These are phyloP conservation scores for Silene coronaria DNA, from an alignment of 179 eudicot species.

Conservation along the genomic window DNA sequence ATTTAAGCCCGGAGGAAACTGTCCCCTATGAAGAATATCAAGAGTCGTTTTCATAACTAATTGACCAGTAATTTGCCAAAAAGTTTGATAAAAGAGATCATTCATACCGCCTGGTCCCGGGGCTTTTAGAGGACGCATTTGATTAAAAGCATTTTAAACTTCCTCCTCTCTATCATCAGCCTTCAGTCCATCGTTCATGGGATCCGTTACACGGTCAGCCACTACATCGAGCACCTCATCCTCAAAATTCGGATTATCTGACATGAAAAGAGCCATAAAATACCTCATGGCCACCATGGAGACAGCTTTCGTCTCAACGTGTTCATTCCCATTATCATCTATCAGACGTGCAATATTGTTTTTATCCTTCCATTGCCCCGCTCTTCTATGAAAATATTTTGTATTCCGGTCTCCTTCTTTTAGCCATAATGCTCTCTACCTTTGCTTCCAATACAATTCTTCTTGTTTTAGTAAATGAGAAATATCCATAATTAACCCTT, in stretches of 20 bases:
- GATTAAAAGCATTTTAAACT: not conserved
- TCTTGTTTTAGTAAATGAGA: too few species aligned
- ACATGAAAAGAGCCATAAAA: too few species aligned
- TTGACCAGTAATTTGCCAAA: too few species aligned
- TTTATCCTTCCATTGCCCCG: not conserved
- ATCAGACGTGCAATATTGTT: not conserved
- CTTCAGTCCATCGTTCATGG: not conserved
- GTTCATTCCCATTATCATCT: not conserved
- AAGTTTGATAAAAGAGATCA: too few species aligned
- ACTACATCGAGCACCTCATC: not conserved
- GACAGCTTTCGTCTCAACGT: too few species aligned
- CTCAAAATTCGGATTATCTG: not conserved
- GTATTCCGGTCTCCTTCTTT: not conserved
- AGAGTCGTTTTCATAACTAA: too few species aligned
- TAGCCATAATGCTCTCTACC: not conserved
- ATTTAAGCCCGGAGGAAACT: too few species aligned
- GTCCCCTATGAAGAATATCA: too few species aligned
- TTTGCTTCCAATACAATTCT: too few species aligned
- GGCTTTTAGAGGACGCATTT: not conserved
- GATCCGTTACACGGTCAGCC: not conserved
- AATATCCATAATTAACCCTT: too few species aligned
- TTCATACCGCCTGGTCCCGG: too few species aligned
- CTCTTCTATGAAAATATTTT: not conserved
- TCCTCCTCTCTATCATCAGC: not conserved
- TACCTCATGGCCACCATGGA: not conserved